Evolutionary conservation across 176 grass and related monocot genomes (phyloP).

Genomic region (Poa pratensis): DNA sequence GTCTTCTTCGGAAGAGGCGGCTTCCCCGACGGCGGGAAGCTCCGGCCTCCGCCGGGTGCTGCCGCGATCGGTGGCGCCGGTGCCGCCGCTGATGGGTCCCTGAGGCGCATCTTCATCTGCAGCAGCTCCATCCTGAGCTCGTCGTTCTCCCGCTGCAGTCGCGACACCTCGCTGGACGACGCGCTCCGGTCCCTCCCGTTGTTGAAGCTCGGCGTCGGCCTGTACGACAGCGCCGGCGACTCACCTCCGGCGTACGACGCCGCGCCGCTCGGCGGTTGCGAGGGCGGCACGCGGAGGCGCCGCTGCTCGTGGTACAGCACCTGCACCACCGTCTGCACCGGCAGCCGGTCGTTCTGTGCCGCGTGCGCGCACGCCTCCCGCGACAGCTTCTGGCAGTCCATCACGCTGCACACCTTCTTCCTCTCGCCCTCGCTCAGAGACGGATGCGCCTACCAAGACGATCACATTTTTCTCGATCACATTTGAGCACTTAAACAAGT

Average conservation of each 20-base stretch:
- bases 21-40: conserved; percentile 39
- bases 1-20: conserved; percentile 64
- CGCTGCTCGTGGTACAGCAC: conserved; percentile 88
- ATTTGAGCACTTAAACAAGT: not conserved
- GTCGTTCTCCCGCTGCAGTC: conserved; percentile 87
- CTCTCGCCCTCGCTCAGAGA: conserved; percentile 61
- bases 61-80: not conserved
- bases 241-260: conserved; percentile 44
- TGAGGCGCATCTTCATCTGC: conserved; percentile 64
- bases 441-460: conserved; percentile 61
- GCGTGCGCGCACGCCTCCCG: conserved; percentile 91
- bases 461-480: not conserved
- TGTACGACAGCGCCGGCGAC: conserved; percentile 54
- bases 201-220: conserved; percentile 34
- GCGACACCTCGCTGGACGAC: conserved; percentile 60
- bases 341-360: conserved; percentile 87
- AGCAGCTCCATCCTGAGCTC: conserved; percentile 77
- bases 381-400: conserved; percentile 90
- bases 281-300: conserved; percentile 52
- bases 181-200: conserved; percentile 29
- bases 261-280: conserved; percentile 33
- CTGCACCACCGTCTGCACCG: conserved; percentile 84
- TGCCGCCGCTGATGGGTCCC: conserved; percentile 26
- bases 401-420: conserved; percentile 75
- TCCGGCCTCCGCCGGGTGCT: not conserved